These are phyloP conservation scores for Termitomyces sp. DNA, from an alignment of 768 basidiomycete genomes.

Conservation along the genomic window DNA sequence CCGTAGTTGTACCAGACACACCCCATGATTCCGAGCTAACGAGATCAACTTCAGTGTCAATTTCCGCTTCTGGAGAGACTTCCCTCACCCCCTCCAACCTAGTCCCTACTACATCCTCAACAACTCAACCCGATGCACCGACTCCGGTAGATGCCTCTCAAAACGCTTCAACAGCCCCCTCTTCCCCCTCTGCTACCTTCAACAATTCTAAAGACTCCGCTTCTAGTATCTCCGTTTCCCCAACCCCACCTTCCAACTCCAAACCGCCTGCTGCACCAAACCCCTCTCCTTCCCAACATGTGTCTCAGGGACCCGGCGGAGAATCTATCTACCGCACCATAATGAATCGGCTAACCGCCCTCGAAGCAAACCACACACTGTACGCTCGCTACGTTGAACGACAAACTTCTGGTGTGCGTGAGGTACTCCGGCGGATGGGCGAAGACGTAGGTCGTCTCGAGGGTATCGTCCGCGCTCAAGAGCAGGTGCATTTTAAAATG, in stretches of 20 bases:
- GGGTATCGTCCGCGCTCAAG: constrained; percentile 70
- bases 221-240: background rate
- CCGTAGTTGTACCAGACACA: background rate
- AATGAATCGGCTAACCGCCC: constrained; percentile 82
- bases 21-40: background rate
- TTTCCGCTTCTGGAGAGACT: background rate
- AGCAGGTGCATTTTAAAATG: constrained; percentile 41
- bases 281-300: constrained; percentile 8
- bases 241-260: background rate
- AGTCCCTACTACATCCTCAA: background rate
- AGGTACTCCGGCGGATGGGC: constrained; percentile 66
- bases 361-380: constrained; percentile 86
- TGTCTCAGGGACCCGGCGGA: constrained; percentile 37
- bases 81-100: background rate
- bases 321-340: constrained; percentile 97
- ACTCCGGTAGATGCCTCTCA: background rate
- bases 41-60: background rate
- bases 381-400: constrained; percentile 86
- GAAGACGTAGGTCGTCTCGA: constrained; percentile 78
- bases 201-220: background rate
- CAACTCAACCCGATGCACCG: background rate
- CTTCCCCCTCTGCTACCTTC: background rate
- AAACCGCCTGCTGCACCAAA: background rate
- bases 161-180: background rate
- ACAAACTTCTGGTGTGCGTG: constrained; percentile 72